Evolutionary conservation across 2,329 filamentous ascomycete genomes (phyloP), one percentile per base, ranked within the genome.

Genomic region (Penicillium sclerotiorum): DNA sequence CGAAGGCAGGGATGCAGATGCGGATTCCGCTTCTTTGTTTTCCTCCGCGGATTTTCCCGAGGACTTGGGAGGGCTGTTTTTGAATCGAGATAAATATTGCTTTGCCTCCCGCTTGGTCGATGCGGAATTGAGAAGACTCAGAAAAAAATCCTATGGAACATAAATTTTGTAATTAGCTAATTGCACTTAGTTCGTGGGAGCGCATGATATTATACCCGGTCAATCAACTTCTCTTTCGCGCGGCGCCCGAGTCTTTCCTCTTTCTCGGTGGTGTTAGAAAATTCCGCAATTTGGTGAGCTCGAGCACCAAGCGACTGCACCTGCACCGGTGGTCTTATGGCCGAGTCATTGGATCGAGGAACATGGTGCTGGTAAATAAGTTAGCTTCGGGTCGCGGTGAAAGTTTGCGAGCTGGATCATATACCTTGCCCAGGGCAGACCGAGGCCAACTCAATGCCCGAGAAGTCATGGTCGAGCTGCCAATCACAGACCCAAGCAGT

Each of bases 81-180:
- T 86, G 68, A 96, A 95, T 53, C 90, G 92, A 60, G 94, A 88
- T 13, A 99, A 80, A 66, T 96, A 99, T 30, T 89, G 86, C 71
- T 89, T 92, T 40, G 92, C 91, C 74, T 99, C 94, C 62, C 94
- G 85, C 72, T 92, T 95, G 0, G 93, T 96, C 5, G 92, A 89
- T 9, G 91, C 90, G 15, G 92, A 90, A 63, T 89, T 90, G 25
- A 99, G 78, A 3, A 97, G 83, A 13, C 90, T 92, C 25, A 95
- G 80, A 61, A 95, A 86, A 63, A 96, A 88, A 65, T 96, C 90
- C 87, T 91, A 57, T 11, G 28, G 7, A 22, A 33, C 9, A 18
- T 9, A 36, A 18, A 18, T 33, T 8, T 8, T 11, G 33, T 1
- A 41, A 38, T 8, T 17, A n/a, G 33, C 15, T n/a, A 1, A 15